Percentiles rank a stretch among this genome's conserved stretches.
Conservation (phyloP, 1,139 yeast species). For the Candida sp. region DNA sequence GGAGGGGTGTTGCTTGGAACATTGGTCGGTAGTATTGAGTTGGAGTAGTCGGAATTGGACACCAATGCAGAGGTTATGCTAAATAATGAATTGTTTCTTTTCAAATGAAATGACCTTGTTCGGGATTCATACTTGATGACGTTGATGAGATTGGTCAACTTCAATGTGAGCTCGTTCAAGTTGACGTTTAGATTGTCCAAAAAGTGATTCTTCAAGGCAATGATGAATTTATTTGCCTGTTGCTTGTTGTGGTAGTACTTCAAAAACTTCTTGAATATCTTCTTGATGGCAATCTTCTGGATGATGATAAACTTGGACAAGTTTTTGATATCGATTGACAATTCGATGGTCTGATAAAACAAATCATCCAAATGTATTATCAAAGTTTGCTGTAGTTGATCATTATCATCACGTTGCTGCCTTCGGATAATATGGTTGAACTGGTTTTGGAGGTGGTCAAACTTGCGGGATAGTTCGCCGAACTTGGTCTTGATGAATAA, state of each 20-base stretch:
- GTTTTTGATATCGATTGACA: constrained; percentile 68
- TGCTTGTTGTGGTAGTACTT: constrained; percentile 56
- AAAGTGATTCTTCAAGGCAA: constrained; percentile 39
- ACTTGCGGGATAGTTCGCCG: constrained; percentile 56
- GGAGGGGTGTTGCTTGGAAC: not conserved
- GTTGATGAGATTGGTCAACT: constrained; percentile 49
- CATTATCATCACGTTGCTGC: constrained; percentile 2
- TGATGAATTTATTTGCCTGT: constrained; percentile 41
- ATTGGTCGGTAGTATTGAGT: constrained; percentile 12
- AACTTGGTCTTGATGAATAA: constrained; percentile 69
- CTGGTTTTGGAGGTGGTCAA: constrained; percentile 24
- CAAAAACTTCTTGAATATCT: constrained; percentile 77
- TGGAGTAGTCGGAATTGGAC: constrained; percentile 15
- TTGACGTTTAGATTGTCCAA: constrained; percentile 47
- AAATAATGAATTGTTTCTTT: constrained; percentile 16
- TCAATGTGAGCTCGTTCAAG: constrained; percentile 65
- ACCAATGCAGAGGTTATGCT: constrained; percentile 15
- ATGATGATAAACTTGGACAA: constrained; percentile 75
- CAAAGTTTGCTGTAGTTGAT: constrained; percentile 6
- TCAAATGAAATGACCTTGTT: constrained; percentile 1
- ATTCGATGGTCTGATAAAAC: constrained; percentile 43
- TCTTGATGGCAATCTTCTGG: constrained; percentile 82
- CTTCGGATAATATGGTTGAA: constrained; percentile 15
- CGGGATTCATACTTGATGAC: constrained; percentile 21
- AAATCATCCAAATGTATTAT: constrained; percentile 30